phyloP scores from a whole-genome alignment of 2,329 filamentous ascomycete species.

The Capronia coronata region DNA sequence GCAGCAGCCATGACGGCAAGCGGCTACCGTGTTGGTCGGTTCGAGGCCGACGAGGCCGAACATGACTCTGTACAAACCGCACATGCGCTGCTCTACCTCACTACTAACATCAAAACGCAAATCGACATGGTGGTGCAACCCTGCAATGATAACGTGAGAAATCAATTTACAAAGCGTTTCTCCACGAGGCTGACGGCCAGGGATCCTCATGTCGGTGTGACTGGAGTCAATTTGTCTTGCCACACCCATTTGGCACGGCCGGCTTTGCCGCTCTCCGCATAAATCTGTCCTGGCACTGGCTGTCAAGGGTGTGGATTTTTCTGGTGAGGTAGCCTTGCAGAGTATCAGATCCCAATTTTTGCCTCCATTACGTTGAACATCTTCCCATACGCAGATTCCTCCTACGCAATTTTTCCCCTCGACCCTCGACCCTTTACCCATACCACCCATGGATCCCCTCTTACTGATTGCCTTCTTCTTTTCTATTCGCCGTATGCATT shows the following conservation, averaged over 20 bases:
- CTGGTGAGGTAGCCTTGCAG: conserved; percentile 14
- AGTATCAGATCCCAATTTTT: conserved; percentile 1
- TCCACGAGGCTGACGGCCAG: background rate
- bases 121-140: background rate
- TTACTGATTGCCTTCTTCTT: background rate
- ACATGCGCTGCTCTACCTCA: no score
- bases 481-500: background rate
- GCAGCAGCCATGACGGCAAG: no score
- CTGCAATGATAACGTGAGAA: background rate
- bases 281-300: background rate
- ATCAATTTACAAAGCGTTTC: background rate
- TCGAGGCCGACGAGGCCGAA: no score
- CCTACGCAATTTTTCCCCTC: background rate
- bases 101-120: no score
- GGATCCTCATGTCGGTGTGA: background rate
- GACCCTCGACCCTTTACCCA: background rate
- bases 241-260: background rate
- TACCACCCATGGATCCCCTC: background rate
- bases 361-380: background rate
- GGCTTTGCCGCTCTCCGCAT: background rate
- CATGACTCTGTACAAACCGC: no score
- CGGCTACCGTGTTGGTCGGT: no score
- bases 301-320: background rate
- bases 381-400: background rate
- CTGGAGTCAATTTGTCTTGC: background rate